Evolutionary conservation across 805 yeast species (phyloP).

Genomic region (Kazachstania africana): DNA sequence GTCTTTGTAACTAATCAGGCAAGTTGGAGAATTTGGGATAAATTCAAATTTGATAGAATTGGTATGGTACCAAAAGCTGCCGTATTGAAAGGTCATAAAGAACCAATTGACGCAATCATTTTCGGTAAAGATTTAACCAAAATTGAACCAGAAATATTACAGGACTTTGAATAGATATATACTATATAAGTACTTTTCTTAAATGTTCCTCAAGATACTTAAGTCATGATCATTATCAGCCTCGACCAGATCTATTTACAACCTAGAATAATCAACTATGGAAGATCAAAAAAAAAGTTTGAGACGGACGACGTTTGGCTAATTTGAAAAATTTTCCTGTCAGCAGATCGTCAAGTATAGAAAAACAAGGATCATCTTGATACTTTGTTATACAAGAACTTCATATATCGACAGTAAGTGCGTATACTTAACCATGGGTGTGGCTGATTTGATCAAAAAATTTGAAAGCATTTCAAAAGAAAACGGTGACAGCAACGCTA

Average conservation of each 20-base stretch:
- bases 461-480: slow-evolving; percentile 22
- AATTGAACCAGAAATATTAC: slow-evolving; percentile 17
- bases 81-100: slow-evolving; percentile 47
- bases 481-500: slow-evolving; percentile 1
- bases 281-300: no score
- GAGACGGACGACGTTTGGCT: no score
- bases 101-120: slow-evolving; percentile 64
- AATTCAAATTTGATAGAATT: slow-evolving; percentile 66
- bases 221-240: no score
- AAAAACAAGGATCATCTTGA: no score
- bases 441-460: slow-evolving; percentile 28
- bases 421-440: slow-evolving; percentile 22
- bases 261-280: no score
- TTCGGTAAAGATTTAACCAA: slow-evolving; percentile 52
- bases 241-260: no score
- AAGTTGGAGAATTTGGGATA: slow-evolving; percentile 71
- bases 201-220: no score
- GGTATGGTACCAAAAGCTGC: slow-evolving; percentile 73
- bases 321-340: no score
- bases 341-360: no score
- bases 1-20: slow-evolving; percentile 77
- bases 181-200: neutral
- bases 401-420: no score
- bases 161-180: slow-evolving; percentile 9
- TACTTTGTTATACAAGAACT: no score